phyloP scores from a whole-genome alignment of 257 asterid genomes.

The Rhazya stricta region DNA sequence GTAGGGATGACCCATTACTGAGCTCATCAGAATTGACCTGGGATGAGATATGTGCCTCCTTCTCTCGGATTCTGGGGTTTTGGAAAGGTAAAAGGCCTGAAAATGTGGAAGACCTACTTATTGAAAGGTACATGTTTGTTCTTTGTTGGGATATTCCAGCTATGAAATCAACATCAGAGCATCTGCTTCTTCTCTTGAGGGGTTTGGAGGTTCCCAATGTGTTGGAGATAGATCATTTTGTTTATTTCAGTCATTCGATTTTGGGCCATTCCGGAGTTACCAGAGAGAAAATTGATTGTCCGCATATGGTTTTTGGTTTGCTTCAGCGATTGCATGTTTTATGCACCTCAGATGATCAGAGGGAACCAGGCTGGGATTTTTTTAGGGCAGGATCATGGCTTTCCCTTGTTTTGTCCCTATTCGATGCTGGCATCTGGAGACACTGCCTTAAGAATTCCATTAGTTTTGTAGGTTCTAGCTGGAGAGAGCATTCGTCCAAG shows the following conservation, averaged over 20 bases:
- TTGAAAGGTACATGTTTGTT: slow-evolving; percentile 82
- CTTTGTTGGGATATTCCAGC: slow-evolving; percentile 88
- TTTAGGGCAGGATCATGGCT: slow-evolving; percentile 74
- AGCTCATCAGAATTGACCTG: slow-evolving; percentile 51
- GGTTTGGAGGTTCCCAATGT: slow-evolving; percentile 39
- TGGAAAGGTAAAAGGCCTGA: slow-evolving; percentile 73
- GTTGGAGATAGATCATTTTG: slow-evolving; percentile 48
- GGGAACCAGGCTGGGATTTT: slow-evolving; percentile 72
- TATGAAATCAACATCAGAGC: slow-evolving; percentile 38
- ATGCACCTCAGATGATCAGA: slow-evolving; percentile 37
- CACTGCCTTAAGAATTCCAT: slow-evolving; percentile 32
- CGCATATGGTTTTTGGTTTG: slow-evolving; percentile 49
- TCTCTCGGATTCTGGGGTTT: slow-evolving; percentile 53
- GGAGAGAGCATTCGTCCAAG: slow-evolving; percentile 38
- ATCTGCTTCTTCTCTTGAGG: slow-evolving; percentile 33
- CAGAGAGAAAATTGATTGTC: slow-evolving; percentile 34
- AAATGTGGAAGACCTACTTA: slow-evolving; percentile 63
- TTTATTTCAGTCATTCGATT: slow-evolving; percentile 49
- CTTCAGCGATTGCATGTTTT: slow-evolving; percentile 56
- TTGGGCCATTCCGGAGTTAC: slow-evolving; percentile 35
- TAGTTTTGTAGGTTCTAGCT: slow-evolving; percentile 23
- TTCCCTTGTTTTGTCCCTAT: slow-evolving; percentile 58
- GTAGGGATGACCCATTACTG: slow-evolving; percentile 36
- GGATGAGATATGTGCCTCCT: slow-evolving; percentile 49
- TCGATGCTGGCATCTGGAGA: slow-evolving; percentile 47